Conservation (phyloP, 2,329 filamentous ascomycete genomes). For the Aspergillus arachidicola region DNA sequence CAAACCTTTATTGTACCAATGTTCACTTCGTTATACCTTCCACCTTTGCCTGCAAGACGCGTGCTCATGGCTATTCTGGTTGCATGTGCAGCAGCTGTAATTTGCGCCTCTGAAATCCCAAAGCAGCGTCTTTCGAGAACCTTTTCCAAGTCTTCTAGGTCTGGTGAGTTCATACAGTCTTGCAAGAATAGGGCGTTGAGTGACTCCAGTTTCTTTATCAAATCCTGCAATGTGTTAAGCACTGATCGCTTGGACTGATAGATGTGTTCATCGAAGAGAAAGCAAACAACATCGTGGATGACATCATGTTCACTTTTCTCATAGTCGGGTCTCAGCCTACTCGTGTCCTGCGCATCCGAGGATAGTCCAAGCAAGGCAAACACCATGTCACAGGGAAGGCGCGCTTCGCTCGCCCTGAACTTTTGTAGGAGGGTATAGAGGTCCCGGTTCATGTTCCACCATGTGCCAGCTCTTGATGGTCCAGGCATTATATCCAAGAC, state of each 20-base stretch:
- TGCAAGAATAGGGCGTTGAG: neutral
- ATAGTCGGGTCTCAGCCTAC: neutral
- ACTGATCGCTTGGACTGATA: neutral
- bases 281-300: neutral
- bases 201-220: fast-evolving
- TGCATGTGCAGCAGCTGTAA: too few species aligned
- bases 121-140: too few species aligned
- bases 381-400: neutral
- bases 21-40: too few species aligned
- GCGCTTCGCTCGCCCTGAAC: neutral
- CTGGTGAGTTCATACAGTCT: fast-evolving
- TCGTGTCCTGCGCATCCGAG: neutral
- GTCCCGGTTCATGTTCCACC: neutral
- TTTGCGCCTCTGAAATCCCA: too few species aligned
- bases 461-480: neutral
- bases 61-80: too few species aligned
- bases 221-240: neutral
- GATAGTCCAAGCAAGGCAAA: neutral
- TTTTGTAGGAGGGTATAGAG: neutral
- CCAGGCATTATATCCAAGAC: neutral
- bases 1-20: too few species aligned
- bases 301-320: neutral
- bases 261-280: neutral
- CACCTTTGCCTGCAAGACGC: too few species aligned
- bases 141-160: neutral